Evolutionary conservation across 108 stramenopile genomes (phyloP), one percentile per base, ranked within the genome.

Genomic region (Fragilariopsis cylindrus): DNA sequence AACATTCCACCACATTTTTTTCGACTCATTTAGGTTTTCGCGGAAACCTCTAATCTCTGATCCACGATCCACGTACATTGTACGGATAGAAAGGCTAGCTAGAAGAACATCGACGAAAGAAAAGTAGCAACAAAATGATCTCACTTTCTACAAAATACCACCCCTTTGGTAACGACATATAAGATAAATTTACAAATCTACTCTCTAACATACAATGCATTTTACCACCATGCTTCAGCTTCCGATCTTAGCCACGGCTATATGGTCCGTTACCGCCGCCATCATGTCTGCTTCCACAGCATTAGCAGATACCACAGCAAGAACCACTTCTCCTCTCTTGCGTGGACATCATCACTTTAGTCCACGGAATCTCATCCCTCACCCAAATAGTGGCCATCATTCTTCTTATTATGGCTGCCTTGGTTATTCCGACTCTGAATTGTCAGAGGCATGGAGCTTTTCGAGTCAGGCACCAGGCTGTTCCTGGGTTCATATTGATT

Each of bases 381-480:
- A 50, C 0, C 45, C 45, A n/a, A n/a, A 73, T 41, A 15, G 11
- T 12, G 39, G 43, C 39, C 65, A 65, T 8, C 52, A 66, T 9
- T 74, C 65, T 11, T 58, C 75, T 12, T 77, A 82, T 41, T 12
- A 71, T 18, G 82, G 82, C 7, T 82, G 82, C 45, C 77, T 82
- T 1, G 62, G 46, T 48, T 73, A 76, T 49, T 64, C 65, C 18
- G 55, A 57, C 50, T 66, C 52, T 6, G 82, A 76, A 55, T 71
- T 84, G 5, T 15, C 56, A 5, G 39, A 12, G n/a, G 1, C 4
- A 12, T 84, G 83, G 71, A 80, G 70, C 58, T 84, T 76, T 57
- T 71, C 73, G 13, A 85, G 87, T 8, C 62, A 77, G 48, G 77
- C 85, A 60, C 87, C 89, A 13, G 74, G 77, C 42, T 84, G 87